Evolutionary conservation across 345 rosid species (phyloP).

Genomic region (Eucalyptus virginea): DNA sequence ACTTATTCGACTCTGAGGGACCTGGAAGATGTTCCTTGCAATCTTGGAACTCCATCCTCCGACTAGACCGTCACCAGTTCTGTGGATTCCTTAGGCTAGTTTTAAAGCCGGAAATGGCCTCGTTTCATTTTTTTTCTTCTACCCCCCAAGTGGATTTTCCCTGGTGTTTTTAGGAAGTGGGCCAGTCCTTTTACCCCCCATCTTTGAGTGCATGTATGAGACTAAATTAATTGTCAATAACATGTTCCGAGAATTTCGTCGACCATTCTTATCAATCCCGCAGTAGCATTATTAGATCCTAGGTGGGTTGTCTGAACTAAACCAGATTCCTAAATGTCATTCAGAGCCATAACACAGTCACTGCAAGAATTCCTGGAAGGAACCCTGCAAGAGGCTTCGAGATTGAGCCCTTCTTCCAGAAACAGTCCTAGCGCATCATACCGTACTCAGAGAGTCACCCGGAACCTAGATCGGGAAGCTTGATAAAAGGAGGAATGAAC

Average conservation of each 20-base stretch:
- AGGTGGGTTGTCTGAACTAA: background rate
- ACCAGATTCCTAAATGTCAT: background rate
- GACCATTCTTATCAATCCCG: background rate
- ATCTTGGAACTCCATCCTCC: slow-evolving; percentile 17
- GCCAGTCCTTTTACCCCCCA: background rate
- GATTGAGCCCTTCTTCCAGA: background rate
- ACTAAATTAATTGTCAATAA: background rate
- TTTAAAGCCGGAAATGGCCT: background rate
- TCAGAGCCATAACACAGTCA: background rate
- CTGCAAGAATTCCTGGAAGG: background rate
- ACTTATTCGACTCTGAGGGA: slow-evolving; percentile 37
- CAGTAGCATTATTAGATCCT: background rate
- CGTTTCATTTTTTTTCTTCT: background rate
- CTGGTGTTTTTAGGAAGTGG: background rate
- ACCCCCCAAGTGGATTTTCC: background rate
- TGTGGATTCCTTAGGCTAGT: slow-evolving; percentile 15
- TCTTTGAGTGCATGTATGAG: background rate
- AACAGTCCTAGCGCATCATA: background rate
- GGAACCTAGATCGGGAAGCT: background rate
- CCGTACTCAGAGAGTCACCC: background rate
- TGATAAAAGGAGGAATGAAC: background rate
- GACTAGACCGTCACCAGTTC: slow-evolving; percentile 13
- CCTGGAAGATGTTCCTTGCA: slow-evolving; percentile 28
- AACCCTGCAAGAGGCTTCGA: background rate
- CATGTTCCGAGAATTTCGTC: background rate